phyloP scores from a whole-genome alignment of 257 asterid genomes.

The Datura wrightii region DNA sequence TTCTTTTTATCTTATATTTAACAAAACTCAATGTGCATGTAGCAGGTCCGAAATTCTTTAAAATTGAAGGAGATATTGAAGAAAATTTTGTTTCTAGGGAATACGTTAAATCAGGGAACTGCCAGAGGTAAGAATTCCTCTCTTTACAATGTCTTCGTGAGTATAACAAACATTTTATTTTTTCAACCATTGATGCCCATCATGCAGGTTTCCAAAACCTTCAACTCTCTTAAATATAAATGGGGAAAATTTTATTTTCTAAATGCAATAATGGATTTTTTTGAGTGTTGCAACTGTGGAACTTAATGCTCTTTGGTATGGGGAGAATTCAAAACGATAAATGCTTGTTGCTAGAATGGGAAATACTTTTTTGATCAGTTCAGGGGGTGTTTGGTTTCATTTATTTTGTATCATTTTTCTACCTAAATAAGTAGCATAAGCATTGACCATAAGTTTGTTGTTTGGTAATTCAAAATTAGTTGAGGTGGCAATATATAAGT shows the following conservation, averaged over 20 bases:
- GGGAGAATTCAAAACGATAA: background rate
- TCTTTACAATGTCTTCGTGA: constrained; percentile 9
- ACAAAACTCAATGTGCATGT: constrained; percentile 30
- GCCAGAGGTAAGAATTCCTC: constrained; percentile 78
- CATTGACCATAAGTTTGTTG: background rate
- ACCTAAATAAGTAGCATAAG: constrained; percentile 25
- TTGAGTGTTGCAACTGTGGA: background rate
- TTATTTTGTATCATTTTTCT: background rate
- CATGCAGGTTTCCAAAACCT: constrained; percentile 23
- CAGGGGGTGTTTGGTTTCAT: background rate
- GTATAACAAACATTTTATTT: background rate
- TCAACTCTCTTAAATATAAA: background rate
- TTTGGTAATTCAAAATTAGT: background rate
- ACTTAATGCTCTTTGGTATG: constrained; percentile 21
- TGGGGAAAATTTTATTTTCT: constrained; percentile 1
- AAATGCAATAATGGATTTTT: background rate
- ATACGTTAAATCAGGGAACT: constrained; percentile 95
- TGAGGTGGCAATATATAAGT: background rate
- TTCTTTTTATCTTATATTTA: constrained; percentile 36
- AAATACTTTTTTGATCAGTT: background rate
- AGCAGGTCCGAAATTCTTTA: constrained; percentile 84
- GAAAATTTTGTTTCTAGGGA: constrained; percentile 84
- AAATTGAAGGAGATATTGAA: constrained; percentile 93
- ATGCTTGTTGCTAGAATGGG: constrained; percentile 18
- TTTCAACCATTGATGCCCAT: background rate